A percentile compares a stretch with the other conserved stretches of the same genome.
Conservation (phyloP, 495 filamentous ascomycete species). For the Lentithecium fluviatile region DNA sequence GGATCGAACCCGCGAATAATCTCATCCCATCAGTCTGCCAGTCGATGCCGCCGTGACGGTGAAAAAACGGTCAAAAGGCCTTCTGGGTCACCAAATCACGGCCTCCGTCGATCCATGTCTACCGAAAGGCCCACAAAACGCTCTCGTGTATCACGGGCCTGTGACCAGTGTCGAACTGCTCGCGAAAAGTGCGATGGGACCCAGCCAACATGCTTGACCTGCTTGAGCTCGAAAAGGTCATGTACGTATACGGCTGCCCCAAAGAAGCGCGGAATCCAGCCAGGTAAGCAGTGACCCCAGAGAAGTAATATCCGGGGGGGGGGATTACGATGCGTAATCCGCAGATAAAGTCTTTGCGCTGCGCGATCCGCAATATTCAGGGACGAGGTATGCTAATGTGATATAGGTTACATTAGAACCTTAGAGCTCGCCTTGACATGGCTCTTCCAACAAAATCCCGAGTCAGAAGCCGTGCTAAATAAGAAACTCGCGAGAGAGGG, state of each 20-base stretch:
- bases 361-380: too few species aligned
- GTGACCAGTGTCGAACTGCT: constrained; percentile 64
- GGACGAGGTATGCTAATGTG: too few species aligned
- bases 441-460: constrained; percentile 40
- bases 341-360: too few species aligned
- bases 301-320: too few species aligned
- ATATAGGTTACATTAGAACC: constrained; percentile 53
- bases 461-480: constrained; percentile 40
- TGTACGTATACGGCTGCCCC: constrained; percentile 70
- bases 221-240: constrained; percentile 55
- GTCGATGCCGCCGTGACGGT: too few species aligned
- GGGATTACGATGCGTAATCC: too few species aligned
- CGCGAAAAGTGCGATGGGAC: constrained; percentile 67
- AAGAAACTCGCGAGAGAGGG: constrained; percentile 20
- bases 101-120: too few species aligned
- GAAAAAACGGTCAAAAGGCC: too few species aligned
- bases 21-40: too few species aligned
- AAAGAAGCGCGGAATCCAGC: constrained; percentile 68
- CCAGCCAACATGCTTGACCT: constrained; percentile 63
- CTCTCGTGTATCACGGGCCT: constrained; percentile 66
- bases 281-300: constrained; percentile 46
- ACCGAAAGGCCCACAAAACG: constrained; percentile 43
- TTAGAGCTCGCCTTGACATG: constrained; percentile 55
- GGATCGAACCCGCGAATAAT: too few species aligned
- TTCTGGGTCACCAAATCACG: too few species aligned